Conservation (phyloP, 202 grass and related monocot genomes). For the Panicum hallii region DNA sequence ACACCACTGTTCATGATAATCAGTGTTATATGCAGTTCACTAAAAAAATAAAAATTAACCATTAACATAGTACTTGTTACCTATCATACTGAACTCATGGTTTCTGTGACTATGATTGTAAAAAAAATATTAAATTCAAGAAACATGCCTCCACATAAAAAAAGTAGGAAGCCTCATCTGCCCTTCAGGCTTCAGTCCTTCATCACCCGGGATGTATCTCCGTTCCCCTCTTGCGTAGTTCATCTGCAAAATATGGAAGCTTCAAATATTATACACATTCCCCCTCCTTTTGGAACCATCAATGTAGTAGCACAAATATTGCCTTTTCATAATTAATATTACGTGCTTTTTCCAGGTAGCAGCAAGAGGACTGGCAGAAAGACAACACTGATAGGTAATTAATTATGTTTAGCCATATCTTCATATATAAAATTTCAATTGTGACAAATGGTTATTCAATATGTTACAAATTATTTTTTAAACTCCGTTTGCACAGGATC, state of each 20-base stretch:
- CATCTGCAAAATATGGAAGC: not conserved
- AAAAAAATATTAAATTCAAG: not conserved
- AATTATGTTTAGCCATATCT: not conserved
- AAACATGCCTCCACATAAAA: not conserved
- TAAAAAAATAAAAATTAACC: no score
- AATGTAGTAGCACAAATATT: not conserved
- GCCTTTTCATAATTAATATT: not conserved
- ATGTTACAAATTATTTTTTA: no score
- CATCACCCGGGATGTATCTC: not conserved
- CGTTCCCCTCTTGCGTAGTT: not conserved
- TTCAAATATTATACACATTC: no score
- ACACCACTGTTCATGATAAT: not conserved
- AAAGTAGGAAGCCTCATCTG: not conserved
- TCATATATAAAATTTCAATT: not conserved
- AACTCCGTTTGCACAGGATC: no score
- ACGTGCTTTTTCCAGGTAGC: not conserved
- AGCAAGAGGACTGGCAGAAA: not conserved
- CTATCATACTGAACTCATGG: not conserved
- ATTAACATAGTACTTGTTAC: not conserved
- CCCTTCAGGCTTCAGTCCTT: not conserved
- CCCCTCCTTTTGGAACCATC: not conserved
- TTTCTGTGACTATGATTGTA: not conserved
- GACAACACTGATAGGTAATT: not conserved
- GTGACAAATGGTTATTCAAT: not conserved
- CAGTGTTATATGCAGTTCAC: not conserved